Evolutionary conservation across 2,329 filamentous ascomycete species (phyloP).

Genomic region (Neocatenulostroma microsporum): DNA sequence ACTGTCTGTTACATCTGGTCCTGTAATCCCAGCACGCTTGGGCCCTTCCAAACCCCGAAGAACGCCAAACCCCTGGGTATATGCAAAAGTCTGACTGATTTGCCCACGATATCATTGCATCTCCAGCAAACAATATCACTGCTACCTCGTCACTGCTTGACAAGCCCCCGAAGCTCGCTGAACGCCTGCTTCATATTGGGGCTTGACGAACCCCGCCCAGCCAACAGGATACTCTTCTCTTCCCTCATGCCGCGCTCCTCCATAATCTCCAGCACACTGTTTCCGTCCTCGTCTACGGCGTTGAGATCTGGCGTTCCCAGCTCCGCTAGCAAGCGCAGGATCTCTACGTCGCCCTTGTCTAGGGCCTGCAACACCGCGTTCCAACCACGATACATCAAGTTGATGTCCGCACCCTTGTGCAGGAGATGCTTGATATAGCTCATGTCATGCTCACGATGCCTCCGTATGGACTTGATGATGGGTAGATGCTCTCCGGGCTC

Average conservation of each 20-base stretch:
- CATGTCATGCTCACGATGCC: slow-evolving; percentile 49
- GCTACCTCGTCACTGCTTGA: background rate
- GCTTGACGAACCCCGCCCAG: background rate
- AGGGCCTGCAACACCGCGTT: slow-evolving; percentile 59
- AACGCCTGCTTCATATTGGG: slow-evolving; percentile 2
- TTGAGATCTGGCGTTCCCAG: slow-evolving; percentile 46
- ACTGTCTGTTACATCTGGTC: no score
- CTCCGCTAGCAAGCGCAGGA: slow-evolving; percentile 47
- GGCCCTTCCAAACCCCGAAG: no score
- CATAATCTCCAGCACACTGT: slow-evolving; percentile 52
- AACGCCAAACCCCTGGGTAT: no score
- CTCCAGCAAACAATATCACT: no score
- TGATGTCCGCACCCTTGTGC: slow-evolving; percentile 57
- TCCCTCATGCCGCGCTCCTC: slow-evolving; percentile 53
- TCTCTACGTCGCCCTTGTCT: slow-evolving; percentile 52
- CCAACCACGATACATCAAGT: slow-evolving; percentile 60
- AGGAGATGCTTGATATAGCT: slow-evolving; percentile 57
- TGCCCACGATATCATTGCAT: no score
- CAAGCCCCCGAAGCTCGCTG: background rate
- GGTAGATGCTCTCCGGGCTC: slow-evolving; percentile 63
- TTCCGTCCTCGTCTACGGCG: slow-evolving; percentile 47
- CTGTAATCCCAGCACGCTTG: no score
- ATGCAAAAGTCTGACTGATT: no score
- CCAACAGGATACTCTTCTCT: slow-evolving; percentile 19
- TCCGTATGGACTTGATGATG: slow-evolving; percentile 60